phyloP scores from a whole-genome alignment of 1,139 yeast species.

The Yamadazyma diddensiae region DNA sequence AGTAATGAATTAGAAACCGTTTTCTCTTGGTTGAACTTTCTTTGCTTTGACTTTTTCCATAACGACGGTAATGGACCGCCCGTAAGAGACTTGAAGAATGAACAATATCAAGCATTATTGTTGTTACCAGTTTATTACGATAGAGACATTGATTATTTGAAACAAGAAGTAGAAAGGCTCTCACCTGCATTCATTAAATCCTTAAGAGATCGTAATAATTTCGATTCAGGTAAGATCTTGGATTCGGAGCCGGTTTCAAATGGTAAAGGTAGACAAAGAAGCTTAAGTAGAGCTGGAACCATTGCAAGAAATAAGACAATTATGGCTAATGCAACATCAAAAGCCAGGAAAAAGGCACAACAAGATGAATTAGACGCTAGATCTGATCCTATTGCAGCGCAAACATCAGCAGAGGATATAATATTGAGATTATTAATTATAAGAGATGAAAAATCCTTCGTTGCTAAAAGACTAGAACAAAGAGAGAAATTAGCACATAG shows the following conservation, averaged over 20 bases:
- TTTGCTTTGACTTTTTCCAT: constrained; percentile 72
- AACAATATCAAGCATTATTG: constrained; percentile 61
- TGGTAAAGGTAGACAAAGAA: constrained; percentile 13
- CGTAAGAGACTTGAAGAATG: constrained; percentile 59
- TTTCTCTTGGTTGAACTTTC: constrained; percentile 66
- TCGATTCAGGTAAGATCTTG: constrained; percentile 15
- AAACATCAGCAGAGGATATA: constrained; percentile 61
- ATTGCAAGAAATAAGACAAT: constrained; percentile 66
- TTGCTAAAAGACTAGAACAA: constrained; percentile 56
- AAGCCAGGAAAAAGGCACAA: constrained; percentile 53
- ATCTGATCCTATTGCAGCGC: constrained; percentile 55
- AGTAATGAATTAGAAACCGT: constrained; percentile 65
- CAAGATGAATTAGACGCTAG: constrained; percentile 51
- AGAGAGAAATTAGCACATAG: constrained; percentile 62
- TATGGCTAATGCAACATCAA: constrained; percentile 68
- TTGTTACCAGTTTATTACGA: constrained; percentile 70
- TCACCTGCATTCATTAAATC: constrained; percentile 51
- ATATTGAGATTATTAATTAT: constrained; percentile 58
- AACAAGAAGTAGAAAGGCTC: constrained; percentile 58
- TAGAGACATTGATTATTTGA: constrained; percentile 46
- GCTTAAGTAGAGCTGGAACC: constrained; percentile 48
- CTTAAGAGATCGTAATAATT: constrained; percentile 43
- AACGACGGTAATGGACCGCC: constrained; percentile 85
- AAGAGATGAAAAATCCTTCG: constrained; percentile 40
- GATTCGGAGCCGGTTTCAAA: background rate